Percentiles rank a stretch among this genome's conserved stretches.
phyloP scores from a whole-genome alignment of 1,284 basidiomycete species.

The Testicularia cyperi region DNA sequence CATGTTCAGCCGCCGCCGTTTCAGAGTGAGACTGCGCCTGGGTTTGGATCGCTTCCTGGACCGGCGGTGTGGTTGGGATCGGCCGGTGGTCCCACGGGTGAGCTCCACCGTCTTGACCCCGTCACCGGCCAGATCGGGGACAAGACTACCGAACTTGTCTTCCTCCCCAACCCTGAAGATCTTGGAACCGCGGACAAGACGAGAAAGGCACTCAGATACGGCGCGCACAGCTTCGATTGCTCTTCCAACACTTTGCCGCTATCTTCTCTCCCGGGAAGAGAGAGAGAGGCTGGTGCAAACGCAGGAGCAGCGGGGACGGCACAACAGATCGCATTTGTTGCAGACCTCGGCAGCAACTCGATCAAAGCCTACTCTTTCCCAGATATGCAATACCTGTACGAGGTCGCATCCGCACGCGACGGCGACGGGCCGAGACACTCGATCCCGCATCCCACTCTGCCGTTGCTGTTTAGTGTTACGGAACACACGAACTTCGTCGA shows the following conservation, averaged over 20 bases:
- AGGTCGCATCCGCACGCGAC: constrained; percentile 7
- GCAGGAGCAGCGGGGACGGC: too few relatives aligned
- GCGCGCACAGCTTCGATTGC: constrained; percentile 46
- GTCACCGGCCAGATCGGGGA: constrained; percentile 30
- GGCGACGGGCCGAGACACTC: constrained; percentile 53
- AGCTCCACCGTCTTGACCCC: constrained; percentile 35
- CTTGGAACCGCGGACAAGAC: constrained; percentile 41
- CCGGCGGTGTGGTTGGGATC: constrained; percentile 25
- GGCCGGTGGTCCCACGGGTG: constrained; percentile 54
- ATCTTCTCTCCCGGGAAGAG: too few relatives aligned
- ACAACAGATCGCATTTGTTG: constrained; percentile 40
- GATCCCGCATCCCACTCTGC: constrained; percentile 33
- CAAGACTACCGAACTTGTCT: constrained; percentile 38
- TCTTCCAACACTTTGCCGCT: neutral
- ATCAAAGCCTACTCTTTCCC: constrained; percentile 40
- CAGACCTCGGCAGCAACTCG: constrained; percentile 50
- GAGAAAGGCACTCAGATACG: constrained; percentile 39
- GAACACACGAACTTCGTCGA: constrained; percentile 51
- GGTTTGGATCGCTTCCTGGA: constrained; percentile 25
- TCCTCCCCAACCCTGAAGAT: constrained; percentile 17
- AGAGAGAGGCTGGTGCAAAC: too few relatives aligned
- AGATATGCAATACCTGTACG: constrained; percentile 14
- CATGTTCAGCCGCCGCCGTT: constrained; percentile 40
- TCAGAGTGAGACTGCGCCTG: constrained; percentile 18
- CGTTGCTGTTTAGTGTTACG: constrained; percentile 45